Percentiles rank a stretch among this genome's conserved stretches.
phyloP scores from a whole-genome alignment of 164 flowering plant genomes.

The Pachysandra terminalis region DNA sequence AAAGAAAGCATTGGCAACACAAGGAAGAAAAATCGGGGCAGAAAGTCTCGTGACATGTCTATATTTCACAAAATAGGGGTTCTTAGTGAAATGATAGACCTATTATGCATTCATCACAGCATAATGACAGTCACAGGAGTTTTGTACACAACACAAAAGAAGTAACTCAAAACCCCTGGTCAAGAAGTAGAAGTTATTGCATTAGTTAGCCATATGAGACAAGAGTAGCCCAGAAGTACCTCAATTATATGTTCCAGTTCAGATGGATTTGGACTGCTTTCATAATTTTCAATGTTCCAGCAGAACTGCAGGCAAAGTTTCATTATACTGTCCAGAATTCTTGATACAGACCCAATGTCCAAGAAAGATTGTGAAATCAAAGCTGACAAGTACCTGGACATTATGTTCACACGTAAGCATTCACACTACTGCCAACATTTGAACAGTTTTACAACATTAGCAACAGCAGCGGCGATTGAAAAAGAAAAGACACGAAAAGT shows the following conservation, averaged over 20 bases:
- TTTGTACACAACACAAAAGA: neutral
- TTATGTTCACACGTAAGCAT: constrained; percentile 8
- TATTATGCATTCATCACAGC: neutral
- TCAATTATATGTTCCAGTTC: constrained; percentile 83
- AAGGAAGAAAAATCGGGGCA: too few species aligned
- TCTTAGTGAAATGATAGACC: neutral
- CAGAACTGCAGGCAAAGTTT: constrained; percentile 93
- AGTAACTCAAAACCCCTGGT: neutral
- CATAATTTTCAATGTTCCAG: constrained; percentile 84
- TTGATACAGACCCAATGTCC: constrained; percentile 95
- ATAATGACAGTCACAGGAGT: neutral
- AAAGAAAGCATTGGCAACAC: neutral
- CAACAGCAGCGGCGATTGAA: neutral
- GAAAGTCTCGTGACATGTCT: neutral
- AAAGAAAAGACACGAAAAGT: too few species aligned
- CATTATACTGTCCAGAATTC: constrained; percentile 94
- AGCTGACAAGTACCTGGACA: constrained; percentile 81
- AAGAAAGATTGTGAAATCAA: constrained; percentile 95
- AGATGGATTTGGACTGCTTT: constrained; percentile 47
- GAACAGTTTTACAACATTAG: neutral
- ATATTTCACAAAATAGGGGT: neutral
- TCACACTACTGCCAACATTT: neutral
- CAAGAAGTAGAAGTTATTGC: neutral
- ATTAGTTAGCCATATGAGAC: neutral
- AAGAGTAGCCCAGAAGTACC: constrained; percentile 34